phyloP scores from a whole-genome alignment of 1,284 basidiomycete genomes.

The Prillingera fragicola region DNA sequence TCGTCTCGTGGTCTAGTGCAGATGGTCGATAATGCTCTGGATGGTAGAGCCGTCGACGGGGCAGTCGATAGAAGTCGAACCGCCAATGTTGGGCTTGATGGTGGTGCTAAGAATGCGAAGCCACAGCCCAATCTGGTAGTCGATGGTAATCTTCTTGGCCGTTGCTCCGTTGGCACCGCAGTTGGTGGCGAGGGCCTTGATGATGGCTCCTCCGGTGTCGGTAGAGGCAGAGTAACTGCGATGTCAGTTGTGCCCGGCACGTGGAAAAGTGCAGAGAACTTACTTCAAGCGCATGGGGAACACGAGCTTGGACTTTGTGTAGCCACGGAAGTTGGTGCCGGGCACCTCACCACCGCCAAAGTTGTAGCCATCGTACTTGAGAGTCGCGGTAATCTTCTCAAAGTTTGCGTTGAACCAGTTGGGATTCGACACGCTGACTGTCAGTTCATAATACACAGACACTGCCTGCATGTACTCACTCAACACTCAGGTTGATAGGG shows the following conservation, averaged over 20 bases:
- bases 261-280: conserved; percentile 10
- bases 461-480: conserved; percentile 49
- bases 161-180: conserved; percentile 58
- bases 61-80: conserved; percentile 62
- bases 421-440: conserved; percentile 67
- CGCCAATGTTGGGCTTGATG: conserved; percentile 64
- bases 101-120: conserved; percentile 58
- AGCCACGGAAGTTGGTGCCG: conserved; percentile 61
- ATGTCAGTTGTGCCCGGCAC: conserved; percentile 2
- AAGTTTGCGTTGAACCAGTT: conserved; percentile 77
- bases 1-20: too few relatives aligned
- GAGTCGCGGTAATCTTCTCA: conserved; percentile 61
- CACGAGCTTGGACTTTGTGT: conserved; percentile 65
- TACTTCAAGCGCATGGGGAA: conserved; percentile 70
- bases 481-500: conserved; percentile 63
- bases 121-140: conserved; percentile 55
- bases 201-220: conserved; percentile 2
- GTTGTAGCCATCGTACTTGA: conserved; percentile 66
- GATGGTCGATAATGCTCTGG: conserved; percentile 31
- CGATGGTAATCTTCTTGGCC: conserved; percentile 57
- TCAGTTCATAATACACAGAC: conserved; percentile 3
- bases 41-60: conserved; percentile 51
- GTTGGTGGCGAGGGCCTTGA: conserved; percentile 44
- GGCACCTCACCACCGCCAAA: conserved; percentile 63
- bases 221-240: conserved; percentile 5